A percentile compares a stretch with the other conserved stretches of the same genome.
Evolutionary conservation across 768 basidiomycete genomes (phyloP).

Genomic region (Boletus insuetus): DNA sequence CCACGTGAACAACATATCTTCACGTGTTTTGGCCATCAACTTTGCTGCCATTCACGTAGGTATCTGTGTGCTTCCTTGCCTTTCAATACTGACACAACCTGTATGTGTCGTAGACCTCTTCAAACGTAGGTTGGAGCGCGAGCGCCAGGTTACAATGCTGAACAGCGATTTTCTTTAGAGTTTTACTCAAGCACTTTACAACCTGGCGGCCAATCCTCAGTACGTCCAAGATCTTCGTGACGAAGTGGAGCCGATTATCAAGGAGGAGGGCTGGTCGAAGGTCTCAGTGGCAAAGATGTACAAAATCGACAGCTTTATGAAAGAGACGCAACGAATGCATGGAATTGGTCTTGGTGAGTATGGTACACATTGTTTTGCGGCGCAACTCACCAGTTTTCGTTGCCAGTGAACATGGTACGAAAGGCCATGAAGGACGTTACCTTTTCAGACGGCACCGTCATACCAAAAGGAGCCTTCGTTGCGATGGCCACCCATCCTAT

Average conservation of each 20-base stretch:
- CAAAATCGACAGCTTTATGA: conserved; percentile 21
- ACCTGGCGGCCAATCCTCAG: conserved; percentile 12
- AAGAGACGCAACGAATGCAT: conserved; percentile 26
- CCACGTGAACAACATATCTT: conserved; percentile 19
- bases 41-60: conserved; percentile 25
- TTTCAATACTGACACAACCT: background rate
- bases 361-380: background rate
- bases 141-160: background rate
- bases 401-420: conserved; percentile 7
- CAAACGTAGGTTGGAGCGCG: conserved; percentile 1
- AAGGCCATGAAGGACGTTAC: conserved; percentile 13
- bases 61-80: background rate
- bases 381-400: too few species aligned
- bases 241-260: conserved; percentile 12
- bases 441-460: conserved; percentile 38
- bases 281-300: conserved; percentile 15
- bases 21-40: conserved; percentile 16
- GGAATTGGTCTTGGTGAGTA: conserved; percentile 27
- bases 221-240: conserved; percentile 15
- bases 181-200: conserved; percentile 9
- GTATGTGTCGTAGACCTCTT: conserved; percentile 1
- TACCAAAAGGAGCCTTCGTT: conserved; percentile 34
- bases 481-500: conserved; percentile 20
- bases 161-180: background rate
- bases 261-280: conserved; percentile 20